phyloP scores from a whole-genome alignment of 352 stramenopile genomes.

The Phytophthora chlamydospora region DNA sequence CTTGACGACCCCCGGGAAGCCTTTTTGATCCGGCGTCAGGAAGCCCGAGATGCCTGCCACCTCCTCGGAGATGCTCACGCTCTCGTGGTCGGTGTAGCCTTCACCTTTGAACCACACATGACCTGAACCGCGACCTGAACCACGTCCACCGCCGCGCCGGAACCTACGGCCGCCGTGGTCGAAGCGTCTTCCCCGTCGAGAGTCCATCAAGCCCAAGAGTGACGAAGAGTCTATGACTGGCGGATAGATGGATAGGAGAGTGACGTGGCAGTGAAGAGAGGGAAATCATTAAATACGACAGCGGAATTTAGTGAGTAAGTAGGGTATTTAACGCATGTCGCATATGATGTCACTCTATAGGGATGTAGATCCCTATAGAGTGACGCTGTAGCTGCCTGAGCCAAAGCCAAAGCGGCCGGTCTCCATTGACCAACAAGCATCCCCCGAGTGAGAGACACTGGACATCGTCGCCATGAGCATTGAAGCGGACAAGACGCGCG shows the following conservation, averaged over 20 bases:
- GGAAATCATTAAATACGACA: not conserved
- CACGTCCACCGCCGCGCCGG: slow-evolving; percentile 13
- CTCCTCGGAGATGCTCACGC: slow-evolving; percentile 65
- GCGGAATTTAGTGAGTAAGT: not conserved
- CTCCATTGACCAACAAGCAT: slow-evolving; percentile 34
- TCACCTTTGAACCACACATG: slow-evolving; percentile 59
- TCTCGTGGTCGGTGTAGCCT: slow-evolving; percentile 71
- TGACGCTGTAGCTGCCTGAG: slow-evolving; percentile 3
- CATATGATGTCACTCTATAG: slow-evolving; percentile 5
- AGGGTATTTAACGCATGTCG: not conserved
- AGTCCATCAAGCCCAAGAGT: slow-evolving; percentile 24
- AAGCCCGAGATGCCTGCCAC: slow-evolving; percentile 69
- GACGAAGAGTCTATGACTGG: slow-evolving; percentile 8
- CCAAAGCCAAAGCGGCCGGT: slow-evolving; percentile 1
- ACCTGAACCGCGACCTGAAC: slow-evolving; percentile 8
- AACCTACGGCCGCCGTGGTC: slow-evolving; percentile 33
- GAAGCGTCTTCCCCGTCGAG: slow-evolving; percentile 31
- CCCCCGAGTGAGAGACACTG: not conserved
- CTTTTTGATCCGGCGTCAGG: slow-evolving; percentile 33
- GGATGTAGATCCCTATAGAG: not conserved
- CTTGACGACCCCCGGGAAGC: slow-evolving; percentile 80
- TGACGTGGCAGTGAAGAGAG: slow-evolving; percentile 19
- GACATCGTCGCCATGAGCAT: slow-evolving; percentile 34
- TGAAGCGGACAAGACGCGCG: slow-evolving; percentile 76
- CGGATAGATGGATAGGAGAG: slow-evolving; percentile 2